Evolutionary conservation across 1,284 basidiomycete species (phyloP).

Genomic region (Cryptococcus sp.): DNA sequence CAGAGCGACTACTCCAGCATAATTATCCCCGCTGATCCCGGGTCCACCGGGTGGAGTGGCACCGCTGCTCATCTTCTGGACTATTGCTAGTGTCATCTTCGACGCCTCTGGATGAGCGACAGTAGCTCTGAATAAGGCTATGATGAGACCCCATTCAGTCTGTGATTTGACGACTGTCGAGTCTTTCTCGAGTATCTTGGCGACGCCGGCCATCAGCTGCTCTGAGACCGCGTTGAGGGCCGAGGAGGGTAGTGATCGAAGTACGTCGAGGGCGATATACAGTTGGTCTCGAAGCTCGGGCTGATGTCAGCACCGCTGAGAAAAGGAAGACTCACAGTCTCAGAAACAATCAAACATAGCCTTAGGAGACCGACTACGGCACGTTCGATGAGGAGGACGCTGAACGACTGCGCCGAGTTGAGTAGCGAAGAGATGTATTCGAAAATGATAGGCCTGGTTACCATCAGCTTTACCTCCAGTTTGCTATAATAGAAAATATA

Average conservation of each 20-base stretch:
- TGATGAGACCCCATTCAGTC: constrained; percentile 93
- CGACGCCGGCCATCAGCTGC: constrained; percentile 81
- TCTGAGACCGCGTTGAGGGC: constrained; percentile 83
- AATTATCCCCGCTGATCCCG: constrained; percentile 71
- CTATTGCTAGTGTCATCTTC: constrained; percentile 72
- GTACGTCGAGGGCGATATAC: constrained; percentile 84
- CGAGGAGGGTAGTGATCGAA: constrained; percentile 70
- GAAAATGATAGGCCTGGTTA: constrained; percentile 76
- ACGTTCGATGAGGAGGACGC: constrained; percentile 87
- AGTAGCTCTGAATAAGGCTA: constrained; percentile 82
- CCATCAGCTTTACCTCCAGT: background rate
- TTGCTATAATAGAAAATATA: background rate
- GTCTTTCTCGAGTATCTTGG: constrained; percentile 70
- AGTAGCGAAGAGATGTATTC: constrained; percentile 83
- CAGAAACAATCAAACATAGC: constrained; percentile 71
- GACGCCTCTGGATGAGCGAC: constrained; percentile 84
- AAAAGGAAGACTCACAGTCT: constrained; percentile 56
- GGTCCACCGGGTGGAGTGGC: constrained; percentile 50
- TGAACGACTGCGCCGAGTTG: constrained; percentile 71
- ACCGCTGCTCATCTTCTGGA: constrained; percentile 61
- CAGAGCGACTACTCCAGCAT: constrained; percentile 70
- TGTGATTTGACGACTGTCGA: constrained; percentile 70
- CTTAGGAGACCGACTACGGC: constrained; percentile 85
- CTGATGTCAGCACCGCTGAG: constrained; percentile 44
- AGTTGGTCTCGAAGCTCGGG: constrained; percentile 80